Conservation (phyloP, 202 grass and related monocot genomes). For the Bolboschoenoplectus hybrid region DNA sequence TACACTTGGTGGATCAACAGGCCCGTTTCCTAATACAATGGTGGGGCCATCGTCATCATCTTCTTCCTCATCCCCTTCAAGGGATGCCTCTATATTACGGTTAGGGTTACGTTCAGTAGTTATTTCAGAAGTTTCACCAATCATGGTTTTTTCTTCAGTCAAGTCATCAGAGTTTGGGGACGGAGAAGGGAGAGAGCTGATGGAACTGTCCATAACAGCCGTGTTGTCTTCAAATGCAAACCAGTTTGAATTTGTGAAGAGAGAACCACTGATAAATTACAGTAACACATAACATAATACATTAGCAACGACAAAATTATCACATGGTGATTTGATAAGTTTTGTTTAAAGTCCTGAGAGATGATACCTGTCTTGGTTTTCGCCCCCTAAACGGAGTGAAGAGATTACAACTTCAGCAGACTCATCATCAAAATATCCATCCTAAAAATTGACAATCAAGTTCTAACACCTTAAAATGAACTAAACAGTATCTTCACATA, state of each 20-base stretch:
- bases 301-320: slow-evolving; percentile 31
- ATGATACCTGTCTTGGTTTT: slow-evolving; percentile 72
- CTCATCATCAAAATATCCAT: slow-evolving; percentile 99
- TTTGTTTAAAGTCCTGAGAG: slow-evolving; percentile 29
- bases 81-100: not conserved
- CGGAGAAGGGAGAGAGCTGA: slow-evolving; percentile 47
- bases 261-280: slow-evolving; percentile 56
- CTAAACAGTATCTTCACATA: slow-evolving; percentile 2
- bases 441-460: slow-evolving; percentile 45
- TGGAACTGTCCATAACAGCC: slow-evolving; percentile 51
- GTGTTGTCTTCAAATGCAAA: slow-evolving; percentile 86
- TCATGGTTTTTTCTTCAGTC: slow-evolving; percentile 32
- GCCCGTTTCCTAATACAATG: slow-evolving; percentile 40
- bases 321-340: slow-evolving; percentile 21
- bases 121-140: slow-evolving; percentile 43
- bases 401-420: slow-evolving; percentile 91
- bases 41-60: slow-evolving; percentile 30
- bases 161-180: slow-evolving; percentile 57
- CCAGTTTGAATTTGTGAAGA: slow-evolving; percentile 96
- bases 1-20: slow-evolving; percentile 14
- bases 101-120: slow-evolving; percentile 20
- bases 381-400: slow-evolving; percentile 68
- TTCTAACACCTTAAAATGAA: slow-evolving; percentile 12
- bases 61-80: slow-evolving; percentile 30
- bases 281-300: slow-evolving; percentile 37